Percentiles rank a stretch among this genome's conserved stretches.
These are phyloP conservation scores for Kluyveromyces aestuarii DNA, from an alignment of 805 yeast genomes.

Conservation along the genomic window DNA sequence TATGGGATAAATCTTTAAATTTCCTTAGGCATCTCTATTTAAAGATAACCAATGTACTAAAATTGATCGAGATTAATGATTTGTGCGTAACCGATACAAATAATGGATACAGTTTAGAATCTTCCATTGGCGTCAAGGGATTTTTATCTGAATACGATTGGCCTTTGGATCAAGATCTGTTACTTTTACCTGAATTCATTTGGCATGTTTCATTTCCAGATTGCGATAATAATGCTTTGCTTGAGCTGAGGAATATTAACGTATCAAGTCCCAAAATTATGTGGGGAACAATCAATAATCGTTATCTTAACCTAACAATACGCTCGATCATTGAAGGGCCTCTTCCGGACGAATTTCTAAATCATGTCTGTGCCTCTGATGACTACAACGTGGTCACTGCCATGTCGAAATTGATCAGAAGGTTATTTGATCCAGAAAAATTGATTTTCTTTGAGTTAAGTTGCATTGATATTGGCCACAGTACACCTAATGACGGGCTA, in stretches of 20 bases:
- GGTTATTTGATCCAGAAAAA: slow-evolving; percentile 15
- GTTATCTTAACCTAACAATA: slow-evolving; percentile 1
- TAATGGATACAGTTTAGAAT: slow-evolving; percentile 19
- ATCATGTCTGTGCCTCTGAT: slow-evolving; percentile 24
- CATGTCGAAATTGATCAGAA: slow-evolving; percentile 19
- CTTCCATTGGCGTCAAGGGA: slow-evolving; percentile 14
- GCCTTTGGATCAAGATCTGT: slow-evolving; percentile 9
- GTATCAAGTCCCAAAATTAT: background rate
- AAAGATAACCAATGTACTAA: background rate
- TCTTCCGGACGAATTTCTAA: slow-evolving; percentile 18
- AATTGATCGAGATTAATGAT: slow-evolving; percentile 16
- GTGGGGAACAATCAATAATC: background rate
- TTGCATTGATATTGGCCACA: slow-evolving; percentile 8
- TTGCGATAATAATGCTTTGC: slow-evolving; percentile 26
- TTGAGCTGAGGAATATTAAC: slow-evolving; percentile 20
- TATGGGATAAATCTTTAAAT: slow-evolving; percentile 9
- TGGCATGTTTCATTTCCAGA: slow-evolving; percentile 33
- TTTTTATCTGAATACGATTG: slow-evolving; percentile 11
- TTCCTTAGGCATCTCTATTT: slow-evolving; percentile 9
- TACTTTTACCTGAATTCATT: slow-evolving; percentile 26
- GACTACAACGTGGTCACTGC: slow-evolving; percentile 26
- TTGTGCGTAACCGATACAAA: slow-evolving; percentile 16
- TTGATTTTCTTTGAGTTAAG: slow-evolving; percentile 11
- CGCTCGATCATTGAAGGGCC: slow-evolving; percentile 15
- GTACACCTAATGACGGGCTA: slow-evolving; percentile 2